Base-by-base conservation (phyloP, 148 eudicot genomes). In the Linanthus parryae region DNA sequence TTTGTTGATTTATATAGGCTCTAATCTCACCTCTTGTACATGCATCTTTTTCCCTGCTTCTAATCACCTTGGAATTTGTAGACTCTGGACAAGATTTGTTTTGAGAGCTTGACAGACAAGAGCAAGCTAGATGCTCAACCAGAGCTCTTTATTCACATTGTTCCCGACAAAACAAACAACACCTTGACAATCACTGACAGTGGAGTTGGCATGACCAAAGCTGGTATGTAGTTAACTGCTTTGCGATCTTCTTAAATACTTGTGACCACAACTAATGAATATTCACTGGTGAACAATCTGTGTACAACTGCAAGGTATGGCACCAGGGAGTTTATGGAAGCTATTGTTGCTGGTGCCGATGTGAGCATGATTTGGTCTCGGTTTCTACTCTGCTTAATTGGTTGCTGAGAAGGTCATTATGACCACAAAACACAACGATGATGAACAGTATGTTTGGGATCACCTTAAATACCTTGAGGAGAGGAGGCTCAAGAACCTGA, bases 401-500 rank as follows among this genome's bases (percentile, higher is more conserved):
- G 67, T 54, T 45, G 67, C 59, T 21, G 67, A 62, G 45, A 62
- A 44, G 52, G 58, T 62, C 3, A 16, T 62, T 44, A 59, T 62
- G 8, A 65, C 69, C 7, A 57, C 61, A 2, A 65, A 65, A 44
- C 69, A 65, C 31, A 65, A 65, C 41, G 69, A 65, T 26, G 52
- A 47, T n/a, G 16, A 17, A 23, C 24, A 15, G 59, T 62, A 34
- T 45, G 7, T 15, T 52, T 62, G 31, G 45, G 67, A 62, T 13
- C 67, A 62, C 53, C 67, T 54, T 45, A 60, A 63, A 19, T 63
- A 63, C 36, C 67, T 63, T 25, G 67, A 63, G 45, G 67, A 63
- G 54, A 52, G 67, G 0, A 54, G 67, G 28, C 29, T 63, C 28
- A 63, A 63, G 54, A 60, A 63, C n/a, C 38, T 37, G 41, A 37